Evolutionary conservation across 352 stramenopile genomes (phyloP), one percentile per base, ranked within the genome.

Genomic region (Globisporangium yorkense): DNA sequence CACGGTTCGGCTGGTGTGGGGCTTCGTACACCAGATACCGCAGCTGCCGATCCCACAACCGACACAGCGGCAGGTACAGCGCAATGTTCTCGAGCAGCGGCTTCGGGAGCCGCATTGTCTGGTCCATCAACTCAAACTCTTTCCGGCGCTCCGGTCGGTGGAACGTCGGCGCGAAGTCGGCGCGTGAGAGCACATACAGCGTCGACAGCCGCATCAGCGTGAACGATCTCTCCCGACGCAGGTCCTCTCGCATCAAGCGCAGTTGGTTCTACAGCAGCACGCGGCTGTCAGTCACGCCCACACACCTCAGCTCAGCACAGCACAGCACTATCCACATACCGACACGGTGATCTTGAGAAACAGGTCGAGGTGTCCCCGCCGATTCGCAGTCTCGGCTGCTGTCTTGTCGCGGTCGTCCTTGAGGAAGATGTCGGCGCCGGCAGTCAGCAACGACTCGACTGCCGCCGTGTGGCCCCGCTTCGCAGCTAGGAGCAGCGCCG

Each of bases 381-480:
- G 81, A 49, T 92, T 80, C 2, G 86, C 86, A 33, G 81, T 94
- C 55, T 95, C 84, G 3, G 81, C 80, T 9, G 86, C 84, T 1
- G 84, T 93, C 71, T 95, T 95, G 62, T 92, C 77, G 2, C 86
- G 81, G 51, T 95, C 86, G 48, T 95, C 86, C 52, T 93, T 95
- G 16, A 92, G 69, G 52, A 92, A 95, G 48, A 95, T 93, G 51
- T 95, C 86, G 0, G 86, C 86, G 8, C 82, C 86, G 9, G 81
- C 80, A 1, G 79, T 92, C 64, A 94, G 74, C 12, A 95, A 58
- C 6, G 82, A 77, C 63, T 91, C 81, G 2, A 95, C 84, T 10
- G 86, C 84, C 20, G 76, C 70, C 6, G 80, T 88, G 47, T 95
- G 86, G 2, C 86, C 86, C 6, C 86, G 77, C 57, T 95, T 95